Percentiles rank a stretch among this genome's conserved stretches.
These are phyloP conservation scores for Breviolum minutum DNA, from an alignment of 73 alveolate species.

Conservation along the genomic window DNA sequence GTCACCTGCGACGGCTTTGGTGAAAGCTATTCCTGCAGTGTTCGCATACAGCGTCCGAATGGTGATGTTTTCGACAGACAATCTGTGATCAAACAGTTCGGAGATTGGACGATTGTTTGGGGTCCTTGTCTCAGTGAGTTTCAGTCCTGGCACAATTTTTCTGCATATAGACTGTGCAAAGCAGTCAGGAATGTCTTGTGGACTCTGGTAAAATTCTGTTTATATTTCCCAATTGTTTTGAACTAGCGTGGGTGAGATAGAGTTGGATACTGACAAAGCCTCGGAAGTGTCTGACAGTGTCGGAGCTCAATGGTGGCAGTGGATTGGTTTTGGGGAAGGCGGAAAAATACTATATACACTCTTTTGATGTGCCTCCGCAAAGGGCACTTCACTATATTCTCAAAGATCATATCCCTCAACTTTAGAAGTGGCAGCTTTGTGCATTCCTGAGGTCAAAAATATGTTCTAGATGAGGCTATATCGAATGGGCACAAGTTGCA, in stretches of 20 bases:
- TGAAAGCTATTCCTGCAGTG: conserved; percentile 51
- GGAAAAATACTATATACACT: too few species aligned
- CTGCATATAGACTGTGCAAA: neutral
- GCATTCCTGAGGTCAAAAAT: conserved; percentile 47
- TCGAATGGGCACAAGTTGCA: conserved; percentile 32
- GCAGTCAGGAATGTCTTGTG: neutral
- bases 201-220: neutral
- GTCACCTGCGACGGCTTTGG: conserved; percentile 56
- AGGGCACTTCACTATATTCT: too few species aligned
- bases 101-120: conserved; percentile 60
- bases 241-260: too few species aligned
- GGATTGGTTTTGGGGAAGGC: too few species aligned
- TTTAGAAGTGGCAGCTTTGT: neutral
- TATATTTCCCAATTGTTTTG: neutral
- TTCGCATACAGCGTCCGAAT: conserved; percentile 70
- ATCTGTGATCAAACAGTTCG: conserved; percentile 58
- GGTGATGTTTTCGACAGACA: conserved; percentile 56
- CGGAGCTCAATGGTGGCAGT: too few species aligned
- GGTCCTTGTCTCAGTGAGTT: conserved; percentile 18
- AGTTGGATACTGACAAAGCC: too few species aligned
- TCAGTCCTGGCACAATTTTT: neutral
- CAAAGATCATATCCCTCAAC: neutral
- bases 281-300: too few species aligned
- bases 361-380: too few species aligned
- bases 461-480: conserved; percentile 58